A percentile compares a stretch with the other conserved stretches of the same genome.
phyloP scores from a whole-genome alignment of 306 rosid species.

The Fagus crenata region DNA sequence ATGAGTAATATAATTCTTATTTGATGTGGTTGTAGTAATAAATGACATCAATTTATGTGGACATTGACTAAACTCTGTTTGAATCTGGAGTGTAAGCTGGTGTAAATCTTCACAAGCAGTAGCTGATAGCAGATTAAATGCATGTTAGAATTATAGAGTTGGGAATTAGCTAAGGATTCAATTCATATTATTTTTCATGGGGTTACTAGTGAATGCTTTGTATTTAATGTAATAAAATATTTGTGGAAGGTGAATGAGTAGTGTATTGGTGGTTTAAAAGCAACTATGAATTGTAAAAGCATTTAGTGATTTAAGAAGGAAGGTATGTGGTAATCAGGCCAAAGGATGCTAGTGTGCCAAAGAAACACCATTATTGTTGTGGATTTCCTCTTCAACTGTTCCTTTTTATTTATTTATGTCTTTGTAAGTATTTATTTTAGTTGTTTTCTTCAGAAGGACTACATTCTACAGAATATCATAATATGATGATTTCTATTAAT shows the following conservation, averaged over 20 bases:
- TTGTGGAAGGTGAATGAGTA: neutral
- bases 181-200: no score
- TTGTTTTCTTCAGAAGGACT: no score
- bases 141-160: no score
- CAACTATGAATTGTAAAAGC: neutral
- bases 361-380: no score
- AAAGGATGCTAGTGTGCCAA: no score
- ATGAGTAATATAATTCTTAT: neutral
- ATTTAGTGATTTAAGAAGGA: neutral
- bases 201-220: no score
- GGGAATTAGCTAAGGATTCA: no score
- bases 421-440: no score
- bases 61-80: neutral
- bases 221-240: neutral
- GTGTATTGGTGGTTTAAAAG: neutral
- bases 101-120: neutral
- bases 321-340: neutral
- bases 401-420: no score
- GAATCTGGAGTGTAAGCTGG: neutral
- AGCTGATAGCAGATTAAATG: neutral
- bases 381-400: no score
- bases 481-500: no score
- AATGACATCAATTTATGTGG: neutral
- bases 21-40: neutral
- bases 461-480: no score